Base-by-base conservation (phyloP, 2,329 filamentous ascomycete species). In the Pestalotiopsis sp. region DNA sequence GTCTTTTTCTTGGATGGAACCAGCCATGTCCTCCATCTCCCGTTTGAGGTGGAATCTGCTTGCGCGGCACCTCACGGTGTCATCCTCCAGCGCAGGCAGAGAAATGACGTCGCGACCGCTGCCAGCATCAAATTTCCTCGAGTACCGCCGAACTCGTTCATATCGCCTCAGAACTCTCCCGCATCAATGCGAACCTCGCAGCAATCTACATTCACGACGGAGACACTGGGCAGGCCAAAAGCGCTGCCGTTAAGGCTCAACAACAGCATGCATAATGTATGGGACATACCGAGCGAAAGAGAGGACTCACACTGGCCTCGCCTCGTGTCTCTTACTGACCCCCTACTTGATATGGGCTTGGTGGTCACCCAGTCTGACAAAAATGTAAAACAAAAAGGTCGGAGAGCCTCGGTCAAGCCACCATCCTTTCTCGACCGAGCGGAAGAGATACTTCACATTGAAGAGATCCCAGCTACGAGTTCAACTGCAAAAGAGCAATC, bases 21-120 rank as follows among this genome's bases (percentile, higher is more conserved):
- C 41, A 96, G 89, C 77, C 93, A 99, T 85, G 89, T 97, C 69
- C 87, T 98, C 62, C 94, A 97, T 78, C 89, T 99, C 76, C 95
- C 95, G 1, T 99, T 99, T 77, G 95, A 98, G 81, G 92, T 98
- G 57, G 94, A 97, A 77, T 90, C 90, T 66, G 94, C 93, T 38
- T 93, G 95, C 78, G 90, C 95, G 45, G 93, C 93, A 13, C 92
- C 94, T 5, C 86, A 90, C 39, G 96, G 96, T 31, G 86, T 98
- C 64, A 87, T 99, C 23, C 89, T 99, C 68, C 95, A 98, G 80
- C 88, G 95, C 70, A 97, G 92, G 77, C 84, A 91, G 57, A 85
- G 84, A 68, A 78, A 82, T 11, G 85, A 88, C 68, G 85, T 79
- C 68, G 75, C 82, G 11, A 81, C 83, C 2, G 82, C 87, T 5